Evolutionary conservation across 1,139 yeast species (phyloP), one percentile per base, ranked within the genome.

Genomic region (Wickerhamomyces sp.): DNA sequence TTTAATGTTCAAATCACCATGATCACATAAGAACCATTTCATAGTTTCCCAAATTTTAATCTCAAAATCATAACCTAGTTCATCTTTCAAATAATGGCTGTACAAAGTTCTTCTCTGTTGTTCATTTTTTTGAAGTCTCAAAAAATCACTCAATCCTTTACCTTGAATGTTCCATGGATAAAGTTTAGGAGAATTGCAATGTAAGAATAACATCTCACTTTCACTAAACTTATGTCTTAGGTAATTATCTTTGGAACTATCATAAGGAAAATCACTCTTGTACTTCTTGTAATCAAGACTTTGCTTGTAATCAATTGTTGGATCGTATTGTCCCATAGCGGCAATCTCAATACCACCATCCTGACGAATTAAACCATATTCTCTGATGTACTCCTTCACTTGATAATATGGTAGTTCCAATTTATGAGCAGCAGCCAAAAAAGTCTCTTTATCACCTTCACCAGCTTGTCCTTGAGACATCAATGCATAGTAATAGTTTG

Each of bases 381-480:
- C 53, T 16, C 51, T 37, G 23, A 45, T 45, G 23, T 23, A 48
- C 29, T 45, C 53, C 30, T 73, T 70, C 6, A 84, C 87, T 56
- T 82, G 89, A 52, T 85, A 83, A 45, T 66, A 81, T 3, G 76
- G 70, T 36, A 77, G 68, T 6, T 66, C 62, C 35, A 80, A 61
- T 8, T 79, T 81, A 32, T 72, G 72, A 1, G 93, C 84, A 0
- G 91, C 88, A 0, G 94, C 88, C 38, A 84, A 64, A 47, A 84
- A 84, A 0, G 95, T 85, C 52, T 87, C 96, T 55, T 86, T 87
- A 56, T 87, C 95, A 40, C 95, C 95, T 62, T 85, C 94, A 21
- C 96, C 95, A 31, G 80, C 82, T 2, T 84, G 77, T 6, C 89
- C 89, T 59, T 86, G 95, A 1, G 91, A 76, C 37, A 87, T 71